Conservation (phyloP, 1,139 yeast genomes). For the Pneumocystis carinii region DNA sequence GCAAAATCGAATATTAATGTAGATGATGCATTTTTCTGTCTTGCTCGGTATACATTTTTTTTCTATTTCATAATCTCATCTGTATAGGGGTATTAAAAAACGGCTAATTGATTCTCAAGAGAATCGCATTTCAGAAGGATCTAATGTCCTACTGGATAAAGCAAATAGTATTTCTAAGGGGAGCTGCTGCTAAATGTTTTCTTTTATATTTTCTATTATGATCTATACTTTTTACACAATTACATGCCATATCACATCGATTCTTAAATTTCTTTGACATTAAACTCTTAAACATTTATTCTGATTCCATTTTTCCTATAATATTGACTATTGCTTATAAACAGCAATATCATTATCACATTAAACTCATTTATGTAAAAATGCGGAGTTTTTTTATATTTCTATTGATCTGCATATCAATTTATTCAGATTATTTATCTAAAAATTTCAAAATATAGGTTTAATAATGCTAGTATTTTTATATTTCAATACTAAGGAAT, state of each 20-base stretch:
- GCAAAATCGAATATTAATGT: conserved; percentile 90
- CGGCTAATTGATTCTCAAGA: background rate
- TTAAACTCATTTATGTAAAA: background rate
- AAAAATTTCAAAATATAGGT: too few species aligned
- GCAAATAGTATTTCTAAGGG: background rate
- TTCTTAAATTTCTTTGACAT: background rate
- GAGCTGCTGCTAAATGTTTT: background rate
- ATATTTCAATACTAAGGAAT: background rate
- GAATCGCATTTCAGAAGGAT: background rate
- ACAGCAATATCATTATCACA: background rate
- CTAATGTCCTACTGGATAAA: background rate
- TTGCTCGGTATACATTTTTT: conserved; percentile 39
- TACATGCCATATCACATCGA: background rate
- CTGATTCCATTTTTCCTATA: background rate
- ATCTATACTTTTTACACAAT: background rate
- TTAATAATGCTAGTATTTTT: background rate
- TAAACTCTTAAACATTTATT: background rate
- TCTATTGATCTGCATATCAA: background rate
- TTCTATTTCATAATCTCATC: background rate
- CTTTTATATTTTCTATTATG: background rate
- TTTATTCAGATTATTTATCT: background rate
- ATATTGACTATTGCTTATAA: background rate
- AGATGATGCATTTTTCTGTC: conserved; percentile 75
- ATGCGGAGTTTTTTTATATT: background rate
- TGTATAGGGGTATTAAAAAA: background rate